Conservation (phyloP, 2,329 filamentous ascomycete genomes). For the Exophiala dermatitidis region DNA sequence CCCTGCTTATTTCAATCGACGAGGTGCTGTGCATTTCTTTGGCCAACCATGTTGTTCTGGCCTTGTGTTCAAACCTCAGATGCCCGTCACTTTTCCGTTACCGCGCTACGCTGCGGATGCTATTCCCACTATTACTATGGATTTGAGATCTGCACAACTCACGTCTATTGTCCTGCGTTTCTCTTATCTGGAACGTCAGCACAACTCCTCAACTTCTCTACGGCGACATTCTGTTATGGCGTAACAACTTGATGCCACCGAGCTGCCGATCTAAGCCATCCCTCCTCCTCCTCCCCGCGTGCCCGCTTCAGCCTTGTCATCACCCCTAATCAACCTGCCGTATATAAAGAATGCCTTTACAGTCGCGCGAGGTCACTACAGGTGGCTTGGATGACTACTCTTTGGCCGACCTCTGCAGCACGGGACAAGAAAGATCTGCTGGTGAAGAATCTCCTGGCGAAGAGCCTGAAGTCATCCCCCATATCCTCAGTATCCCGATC, state of each 20-base stretch:
- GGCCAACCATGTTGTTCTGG: too few species aligned
- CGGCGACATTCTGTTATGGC: background rate
- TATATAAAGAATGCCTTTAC: constrained; percentile 20
- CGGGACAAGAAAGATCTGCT: too few species aligned
- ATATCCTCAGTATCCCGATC: constrained; percentile 15
- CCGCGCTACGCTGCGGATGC: background rate
- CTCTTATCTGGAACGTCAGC: background rate
- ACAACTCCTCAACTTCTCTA: background rate
- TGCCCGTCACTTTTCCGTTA: background rate
- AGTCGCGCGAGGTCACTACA: constrained; percentile 20
- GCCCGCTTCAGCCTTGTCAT: background rate
- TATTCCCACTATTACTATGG: background rate
- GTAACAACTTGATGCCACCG: too few species aligned
- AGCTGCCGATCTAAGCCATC: too few species aligned
- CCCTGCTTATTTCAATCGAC: too few species aligned
- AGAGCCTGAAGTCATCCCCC: background rate
- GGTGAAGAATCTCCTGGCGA: background rate
- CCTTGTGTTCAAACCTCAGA: background rate
- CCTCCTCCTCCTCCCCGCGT: too few species aligned
- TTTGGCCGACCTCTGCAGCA: too few species aligned
- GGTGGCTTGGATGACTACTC: too few species aligned
- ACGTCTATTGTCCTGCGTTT: background rate
- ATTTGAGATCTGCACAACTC: background rate
- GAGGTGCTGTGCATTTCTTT: too few species aligned
- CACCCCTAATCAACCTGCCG: constrained; percentile 1